Conservation (phyloP, 768 basidiomycete genomes). For the Cyclocybe cylindracea region DNA sequence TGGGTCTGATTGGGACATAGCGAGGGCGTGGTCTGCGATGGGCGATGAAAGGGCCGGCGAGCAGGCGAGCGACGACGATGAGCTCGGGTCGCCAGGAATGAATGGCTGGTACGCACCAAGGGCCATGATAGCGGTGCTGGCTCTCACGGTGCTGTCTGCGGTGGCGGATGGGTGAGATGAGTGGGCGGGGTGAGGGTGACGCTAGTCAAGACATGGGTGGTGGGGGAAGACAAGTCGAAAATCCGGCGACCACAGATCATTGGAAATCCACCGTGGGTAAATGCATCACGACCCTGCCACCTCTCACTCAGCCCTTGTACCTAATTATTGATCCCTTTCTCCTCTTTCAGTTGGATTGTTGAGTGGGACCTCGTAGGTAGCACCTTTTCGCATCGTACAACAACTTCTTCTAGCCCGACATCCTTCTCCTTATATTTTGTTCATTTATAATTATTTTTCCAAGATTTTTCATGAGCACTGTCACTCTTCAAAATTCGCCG, state of each 20-base stretch:
- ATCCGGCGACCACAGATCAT: constrained; percentile 14
- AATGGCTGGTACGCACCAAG: constrained; percentile 11
- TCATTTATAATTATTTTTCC: no score
- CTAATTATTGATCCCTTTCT: no score
- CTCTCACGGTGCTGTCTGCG: background rate
- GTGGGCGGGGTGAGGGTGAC: background rate
- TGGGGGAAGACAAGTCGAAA: constrained; percentile 13
- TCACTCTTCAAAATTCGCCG: no score
- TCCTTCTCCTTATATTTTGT: no score
- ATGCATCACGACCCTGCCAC: constrained; percentile 15
- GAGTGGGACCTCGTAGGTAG: no score
- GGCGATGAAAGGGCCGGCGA: background rate
- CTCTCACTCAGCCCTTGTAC: background rate
- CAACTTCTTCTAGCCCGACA: no score
- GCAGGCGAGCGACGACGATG: background rate
- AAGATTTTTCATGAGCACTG: no score
- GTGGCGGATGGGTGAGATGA: background rate
- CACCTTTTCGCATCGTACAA: no score
- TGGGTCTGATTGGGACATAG: constrained; percentile 16
- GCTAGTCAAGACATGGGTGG: constrained; percentile 17
- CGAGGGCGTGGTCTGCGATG: constrained; percentile 17
- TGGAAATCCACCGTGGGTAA: constrained; percentile 38
- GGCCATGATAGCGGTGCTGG: constrained; percentile 12
- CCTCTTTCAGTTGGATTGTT: no score
- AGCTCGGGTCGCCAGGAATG: no score